Conservation (phyloP, 2,329 filamentous ascomycete species). For the Penicillium sp. region DNA sequence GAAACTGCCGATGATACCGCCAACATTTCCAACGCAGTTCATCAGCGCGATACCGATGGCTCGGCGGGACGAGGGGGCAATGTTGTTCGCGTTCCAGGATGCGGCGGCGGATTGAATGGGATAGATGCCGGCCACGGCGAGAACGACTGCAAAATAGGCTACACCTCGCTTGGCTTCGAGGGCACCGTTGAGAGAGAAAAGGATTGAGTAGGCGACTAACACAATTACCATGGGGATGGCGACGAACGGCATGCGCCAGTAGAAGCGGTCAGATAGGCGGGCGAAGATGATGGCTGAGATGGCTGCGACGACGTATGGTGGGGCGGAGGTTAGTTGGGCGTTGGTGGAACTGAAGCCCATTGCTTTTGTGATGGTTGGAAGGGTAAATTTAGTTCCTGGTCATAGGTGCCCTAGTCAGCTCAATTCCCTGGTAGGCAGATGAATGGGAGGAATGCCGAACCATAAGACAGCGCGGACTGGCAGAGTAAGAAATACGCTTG, state of each 20-base stretch:
- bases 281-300: conserved; percentile 31
- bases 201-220: conserved; percentile 24
- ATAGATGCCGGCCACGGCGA: conserved; percentile 31
- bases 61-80: conserved; percentile 29
- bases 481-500: conserved; percentile 36
- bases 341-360: conserved; percentile 41
- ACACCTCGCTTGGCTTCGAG: conserved; percentile 27
- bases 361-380: conserved; percentile 44
- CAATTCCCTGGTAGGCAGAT: conserved; percentile 14
- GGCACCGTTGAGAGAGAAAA: conserved; percentile 28
- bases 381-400: conserved; percentile 42
- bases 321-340: conserved; percentile 38
- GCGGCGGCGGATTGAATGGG: conserved; percentile 32
- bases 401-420: neutral
- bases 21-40: conserved; percentile 30
- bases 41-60: conserved; percentile 29
- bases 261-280: conserved; percentile 28
- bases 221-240: conserved; percentile 22
- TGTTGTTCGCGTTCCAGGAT: conserved; percentile 33
- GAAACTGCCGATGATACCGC: conserved; percentile 32
- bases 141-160: conserved; percentile 30
- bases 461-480: conserved; percentile 28
- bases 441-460: conserved; percentile 35
- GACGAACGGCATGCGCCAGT: conserved; percentile 34
- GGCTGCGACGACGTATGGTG: conserved; percentile 33